These are phyloP conservation scores for Powellomyces hirtus DNA, from an alignment of 192 early-diverging fungal genomes.

Conservation along the genomic window DNA sequence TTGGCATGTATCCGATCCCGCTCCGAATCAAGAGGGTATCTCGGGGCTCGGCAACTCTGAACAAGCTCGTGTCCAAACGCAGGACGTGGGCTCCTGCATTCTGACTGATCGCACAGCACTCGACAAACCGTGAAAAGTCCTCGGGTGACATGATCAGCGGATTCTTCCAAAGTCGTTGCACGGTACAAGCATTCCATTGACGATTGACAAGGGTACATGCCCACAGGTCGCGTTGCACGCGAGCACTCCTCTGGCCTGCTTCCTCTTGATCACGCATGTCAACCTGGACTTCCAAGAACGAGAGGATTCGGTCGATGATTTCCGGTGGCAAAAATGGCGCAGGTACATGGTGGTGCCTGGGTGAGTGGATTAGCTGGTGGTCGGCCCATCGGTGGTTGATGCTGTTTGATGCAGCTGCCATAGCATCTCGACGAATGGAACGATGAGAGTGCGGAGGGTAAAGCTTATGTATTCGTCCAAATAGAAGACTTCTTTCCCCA, in stretches of 20 bases:
- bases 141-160: not conserved
- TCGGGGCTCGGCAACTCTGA: not conserved
- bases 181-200: not conserved
- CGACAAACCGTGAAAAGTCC: not conserved
- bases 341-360: not conserved
- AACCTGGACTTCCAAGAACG: not conserved
- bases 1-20: not conserved
- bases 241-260: not conserved
- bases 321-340: not conserved
- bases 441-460: too few relatives aligned
- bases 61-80: not conserved
- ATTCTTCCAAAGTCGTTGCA: not conserved
- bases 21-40: not conserved
- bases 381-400: too few relatives aligned
- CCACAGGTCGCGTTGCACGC: not conserved
- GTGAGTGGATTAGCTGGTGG: too few relatives aligned
- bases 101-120: not conserved
- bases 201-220: not conserved
- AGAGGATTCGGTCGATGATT: not conserved
- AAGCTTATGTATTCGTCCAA: too few relatives aligned
- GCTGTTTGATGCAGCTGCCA: too few relatives aligned
- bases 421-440: too few relatives aligned
- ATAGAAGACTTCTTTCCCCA: too few relatives aligned
- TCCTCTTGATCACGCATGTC: not conserved
- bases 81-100: not conserved